Evolutionary conservation across 306 rosid species (phyloP), one percentile per base, ranked within the genome.

Genomic region (Pterocarpus santalinus): DNA sequence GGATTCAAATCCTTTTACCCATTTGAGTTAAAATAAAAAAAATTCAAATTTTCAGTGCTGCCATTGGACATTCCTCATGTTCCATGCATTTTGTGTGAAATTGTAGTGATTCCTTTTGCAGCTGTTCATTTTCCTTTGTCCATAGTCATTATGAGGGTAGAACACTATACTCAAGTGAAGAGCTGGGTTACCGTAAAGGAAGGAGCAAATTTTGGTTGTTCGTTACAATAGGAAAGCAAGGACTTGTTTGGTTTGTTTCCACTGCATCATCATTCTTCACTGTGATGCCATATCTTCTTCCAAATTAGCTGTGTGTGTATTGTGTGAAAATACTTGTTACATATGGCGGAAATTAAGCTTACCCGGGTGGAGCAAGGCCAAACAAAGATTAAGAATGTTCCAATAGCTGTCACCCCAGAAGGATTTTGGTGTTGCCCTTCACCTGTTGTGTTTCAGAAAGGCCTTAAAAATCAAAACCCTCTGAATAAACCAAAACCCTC

Each of bases 391-490:
- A 91, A 83, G 78, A 95, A 87, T 89, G 99, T 95, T 82, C 99
- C 99, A 51, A 93, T 95, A 80, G 99, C 99, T 61, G 97, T 95
- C 34, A 95, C 99, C 63, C 98, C 99, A 8, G 99, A 95, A 89
- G 99, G 98, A 5, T 95, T 95, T 77, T 95, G 99, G 99, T 95
- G 99, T 73, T 95, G 99, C 66, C 99, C 99, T 88, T 93, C 99
- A 11, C 99, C 99, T 76, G 97, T 90, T 81, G 98, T 82, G 87
- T 95, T 95, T 83, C 99, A 95, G 73, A 95, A 91, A 87, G 90
- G 88, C 76, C 83, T 86, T 30, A 95, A 91, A 84, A 57, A 86
- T 76, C 97, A 93, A 76, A 91, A 89, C 65, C 88, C 99, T 65
- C 70, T 90, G 30, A 90, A 91, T 83, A 95, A 87, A 70, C 87